Percentiles rank a stretch among this genome's conserved stretches.
Evolutionary conservation across 2,329 filamentous ascomycete species (phyloP).

Genomic region (Furcasterigmium sp.): DNA sequence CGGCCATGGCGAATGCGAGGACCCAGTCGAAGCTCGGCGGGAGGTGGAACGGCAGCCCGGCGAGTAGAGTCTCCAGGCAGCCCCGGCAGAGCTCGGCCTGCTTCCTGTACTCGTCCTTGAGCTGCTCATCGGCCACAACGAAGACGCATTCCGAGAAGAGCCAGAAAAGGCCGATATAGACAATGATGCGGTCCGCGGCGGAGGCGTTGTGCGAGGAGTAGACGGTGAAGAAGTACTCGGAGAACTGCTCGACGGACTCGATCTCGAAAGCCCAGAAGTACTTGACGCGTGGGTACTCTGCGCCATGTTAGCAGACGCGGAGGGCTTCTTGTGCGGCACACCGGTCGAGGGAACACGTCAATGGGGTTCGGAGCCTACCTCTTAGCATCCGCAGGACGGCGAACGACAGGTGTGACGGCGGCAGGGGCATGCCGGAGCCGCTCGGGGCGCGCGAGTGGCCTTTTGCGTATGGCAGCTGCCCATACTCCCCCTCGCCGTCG

Average conservation of each 20-base stretch:
- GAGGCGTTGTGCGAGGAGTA: slow-evolving; percentile 11
- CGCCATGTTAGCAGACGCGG: not conserved
- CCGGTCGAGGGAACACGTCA: not conserved
- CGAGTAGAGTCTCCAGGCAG: slow-evolving; percentile 15
- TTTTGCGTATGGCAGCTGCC: slow-evolving; percentile 6
- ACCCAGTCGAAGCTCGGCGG: slow-evolving; percentile 11
- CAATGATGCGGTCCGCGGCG: slow-evolving; percentile 14
- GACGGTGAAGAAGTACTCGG: slow-evolving; percentile 14
- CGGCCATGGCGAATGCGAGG: slow-evolving; percentile 11
- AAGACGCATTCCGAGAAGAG: slow-evolving; percentile 13
- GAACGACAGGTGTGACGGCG: slow-evolving; percentile 10
- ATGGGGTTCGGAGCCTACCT: too few species aligned
- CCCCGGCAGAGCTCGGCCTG: slow-evolving; percentile 12
- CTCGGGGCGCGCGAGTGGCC: not conserved
- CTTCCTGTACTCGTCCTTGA: slow-evolving; percentile 7
- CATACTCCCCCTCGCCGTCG: slow-evolving; percentile 3
- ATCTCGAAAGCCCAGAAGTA: slow-evolving; percentile 7
- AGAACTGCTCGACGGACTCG: slow-evolving; percentile 8
- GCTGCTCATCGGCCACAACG: slow-evolving; percentile 1
- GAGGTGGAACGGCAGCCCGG: slow-evolving; percentile 13
- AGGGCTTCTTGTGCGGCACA: too few species aligned
- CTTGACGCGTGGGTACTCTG: slow-evolving; percentile 2
- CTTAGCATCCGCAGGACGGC: slow-evolving; percentile 9
- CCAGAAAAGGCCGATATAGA: slow-evolving; percentile 13
- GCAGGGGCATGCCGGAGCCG: slow-evolving; percentile 6